phyloP scores from a whole-genome alignment of 768 basidiomycete genomes.

The Coprinellus micaceus region DNA sequence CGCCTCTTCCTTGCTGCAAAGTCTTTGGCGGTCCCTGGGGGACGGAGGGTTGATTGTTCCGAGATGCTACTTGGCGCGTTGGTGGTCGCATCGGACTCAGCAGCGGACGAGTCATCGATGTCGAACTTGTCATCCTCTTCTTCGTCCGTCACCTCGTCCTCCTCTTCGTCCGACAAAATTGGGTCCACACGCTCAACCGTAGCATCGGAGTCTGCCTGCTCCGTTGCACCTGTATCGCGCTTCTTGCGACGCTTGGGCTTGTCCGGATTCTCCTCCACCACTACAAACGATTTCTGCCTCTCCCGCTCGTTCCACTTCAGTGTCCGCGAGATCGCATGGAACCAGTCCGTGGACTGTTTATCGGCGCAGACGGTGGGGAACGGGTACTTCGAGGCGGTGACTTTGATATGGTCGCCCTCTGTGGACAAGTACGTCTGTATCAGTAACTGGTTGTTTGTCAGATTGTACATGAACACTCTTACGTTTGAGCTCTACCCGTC shows the following conservation, averaged over 20 bases:
- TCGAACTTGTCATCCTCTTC: slow-evolving; percentile 76
- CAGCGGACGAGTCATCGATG: slow-evolving; percentile 82
- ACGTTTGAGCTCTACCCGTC: slow-evolving; percentile 95
- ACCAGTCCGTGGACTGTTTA: slow-evolving; percentile 98
- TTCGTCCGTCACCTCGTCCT: slow-evolving; percentile 48
- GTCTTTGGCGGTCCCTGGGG: slow-evolving; percentile 2
- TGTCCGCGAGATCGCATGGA: slow-evolving; percentile 93
- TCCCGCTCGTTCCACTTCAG: slow-evolving; percentile 99
- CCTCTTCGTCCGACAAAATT: slow-evolving; percentile 43
- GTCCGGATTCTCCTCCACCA: slow-evolving; percentile 83
- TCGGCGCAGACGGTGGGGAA: slow-evolving; percentile 98
- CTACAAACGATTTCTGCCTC: slow-evolving; percentile 97
- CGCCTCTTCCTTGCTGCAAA: slow-evolving; percentile 7
- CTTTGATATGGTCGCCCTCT: slow-evolving; percentile 99
- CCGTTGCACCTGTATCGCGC: slow-evolving; percentile 10
- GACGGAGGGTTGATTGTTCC: slow-evolving; percentile 16
- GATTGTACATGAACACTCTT: slow-evolving; percentile 27
- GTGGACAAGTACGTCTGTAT: slow-evolving; percentile 14
- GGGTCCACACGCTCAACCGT: too few relatives aligned
- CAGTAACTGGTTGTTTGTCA: slow-evolving; percentile 4
- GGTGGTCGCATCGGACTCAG: slow-evolving; percentile 19
- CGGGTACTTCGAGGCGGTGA: slow-evolving; percentile 94
- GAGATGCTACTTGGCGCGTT: slow-evolving; percentile 8
- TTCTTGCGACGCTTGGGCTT: slow-evolving; percentile 33
- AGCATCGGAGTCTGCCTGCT: not conserved